Evolutionary conservation across 164 flowering plant genomes (phyloP).

Genomic region (Magnolia changhungtana): DNA sequence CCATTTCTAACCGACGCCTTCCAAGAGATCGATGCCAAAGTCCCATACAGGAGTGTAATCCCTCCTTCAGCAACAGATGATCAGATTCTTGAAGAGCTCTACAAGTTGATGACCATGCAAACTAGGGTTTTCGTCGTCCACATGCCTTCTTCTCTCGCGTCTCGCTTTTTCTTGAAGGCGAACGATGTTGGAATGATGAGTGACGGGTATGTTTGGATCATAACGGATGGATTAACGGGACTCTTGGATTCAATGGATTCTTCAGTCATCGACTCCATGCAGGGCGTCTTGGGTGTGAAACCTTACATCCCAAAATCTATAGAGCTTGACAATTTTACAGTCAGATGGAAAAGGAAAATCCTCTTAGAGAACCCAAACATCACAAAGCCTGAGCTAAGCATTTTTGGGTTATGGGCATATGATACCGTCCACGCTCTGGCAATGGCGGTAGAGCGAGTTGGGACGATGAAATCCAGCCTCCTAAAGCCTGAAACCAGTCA

Average conservation of each 20-base stretch:
- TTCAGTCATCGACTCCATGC: constrained; percentile 18
- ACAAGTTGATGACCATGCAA: constrained; percentile 17
- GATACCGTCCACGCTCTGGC: constrained; percentile 41
- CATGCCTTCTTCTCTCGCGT: constrained; percentile 11
- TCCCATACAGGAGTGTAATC: constrained; percentile 5
- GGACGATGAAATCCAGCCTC: constrained; percentile 9
- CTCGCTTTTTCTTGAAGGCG: constrained; percentile 11
- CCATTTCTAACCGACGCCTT: constrained; percentile 17
- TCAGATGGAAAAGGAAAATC: constrained; percentile 16
- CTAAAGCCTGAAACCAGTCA: not conserved
- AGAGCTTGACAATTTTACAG: constrained; percentile 6
- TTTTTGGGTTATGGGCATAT: constrained; percentile 50
- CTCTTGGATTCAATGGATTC: constrained; percentile 12
- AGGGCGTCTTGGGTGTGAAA: constrained; percentile 29
- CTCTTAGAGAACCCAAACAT: constrained; percentile 2
- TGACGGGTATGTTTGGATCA: constrained; percentile 27
- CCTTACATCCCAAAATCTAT: constrained; percentile 16
- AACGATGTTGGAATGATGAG: constrained; percentile 20
- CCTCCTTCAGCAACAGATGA: constrained; percentile 9
- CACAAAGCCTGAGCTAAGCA: not conserved
- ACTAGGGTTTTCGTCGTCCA: constrained; percentile 28
- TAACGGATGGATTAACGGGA: constrained; percentile 15
- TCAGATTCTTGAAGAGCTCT: constrained; percentile 12
- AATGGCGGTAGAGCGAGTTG: constrained; percentile 31
- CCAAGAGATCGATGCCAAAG: constrained; percentile 2